Evolutionary conservation across 2,329 filamentous ascomycete genomes (phyloP), one percentile per base, ranked within the genome.

Genomic region (Aquanectria penicillioides): DNA sequence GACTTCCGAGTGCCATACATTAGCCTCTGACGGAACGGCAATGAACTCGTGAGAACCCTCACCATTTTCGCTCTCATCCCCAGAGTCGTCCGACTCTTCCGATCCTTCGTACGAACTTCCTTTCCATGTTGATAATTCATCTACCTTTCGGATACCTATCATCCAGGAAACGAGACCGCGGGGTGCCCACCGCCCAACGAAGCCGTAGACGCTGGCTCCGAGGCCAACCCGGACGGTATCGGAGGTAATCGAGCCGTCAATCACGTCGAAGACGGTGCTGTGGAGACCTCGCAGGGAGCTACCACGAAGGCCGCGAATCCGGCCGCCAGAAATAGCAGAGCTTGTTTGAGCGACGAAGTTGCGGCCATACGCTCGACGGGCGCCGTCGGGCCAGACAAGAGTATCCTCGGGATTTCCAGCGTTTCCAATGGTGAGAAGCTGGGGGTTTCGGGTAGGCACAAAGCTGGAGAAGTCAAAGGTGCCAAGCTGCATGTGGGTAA

Each of bases 401-500:
- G 82, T 78, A 41, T 83, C 81, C 52, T 79, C 74, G 5, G 77
- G 75, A 60, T 75, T 78, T 33, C 80, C 76, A 20, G 79, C 75
- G 61, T 75, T 78, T 33, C 80, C 76, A 20, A 78, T 75, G 9
- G 80, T 75, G 28, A 82, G 73, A 18, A 79, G 70, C 20, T 46
- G 75, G 40, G 68, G 61, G 68, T 72, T 74, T 68, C 70, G 76
- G 59, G 77, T 68, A 23, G 83, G 84, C 2, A 83, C 83, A 76
- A 89, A 88, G 62, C 88, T 83, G 6, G 88, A 87, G 68, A 94
- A 88, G 76, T 98, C 94, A 73, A 99, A 93, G 18, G 92, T 94
- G 57, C 95, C 95, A 2, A 98, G 87, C 76, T 94, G 93, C 73
- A 99, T 84, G 72, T 97, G 93, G 2, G 91, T 90, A 17, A 97